Conservation (phyloP, 192 early-diverging fungal genomes). For the Entomortierella lignicola region DNA sequence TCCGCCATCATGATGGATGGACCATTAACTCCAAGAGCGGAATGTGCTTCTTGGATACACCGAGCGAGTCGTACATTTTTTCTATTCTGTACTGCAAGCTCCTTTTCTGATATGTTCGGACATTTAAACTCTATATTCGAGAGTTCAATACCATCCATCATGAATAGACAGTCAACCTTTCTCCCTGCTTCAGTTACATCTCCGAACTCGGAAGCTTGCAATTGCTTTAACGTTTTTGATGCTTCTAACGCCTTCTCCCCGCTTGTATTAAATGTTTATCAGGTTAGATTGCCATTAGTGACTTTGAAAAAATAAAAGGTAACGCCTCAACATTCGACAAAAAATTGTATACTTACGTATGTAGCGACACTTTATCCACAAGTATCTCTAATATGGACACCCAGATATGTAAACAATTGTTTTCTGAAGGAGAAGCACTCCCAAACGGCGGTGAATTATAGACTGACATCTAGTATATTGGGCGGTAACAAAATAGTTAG, state of each 20-base stretch:
- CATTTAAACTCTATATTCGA: slow-evolving; percentile 28
- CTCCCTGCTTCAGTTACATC: slow-evolving; percentile 5
- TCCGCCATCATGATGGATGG: background rate
- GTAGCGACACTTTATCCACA: background rate
- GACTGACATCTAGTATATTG: slow-evolving; percentile 12
- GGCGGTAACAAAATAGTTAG: too few species aligned
- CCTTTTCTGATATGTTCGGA: background rate
- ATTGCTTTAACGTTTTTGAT: slow-evolving; percentile 4
- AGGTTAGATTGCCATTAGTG: too few species aligned
- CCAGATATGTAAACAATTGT: slow-evolving; percentile 6
- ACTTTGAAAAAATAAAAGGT: too few species aligned
- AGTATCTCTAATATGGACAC: slow-evolving; percentile 1
- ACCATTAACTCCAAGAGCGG: background rate
- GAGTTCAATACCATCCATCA: slow-evolving; percentile 1
- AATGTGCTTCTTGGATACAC: slow-evolving; percentile 6
- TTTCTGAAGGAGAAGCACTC: slow-evolving; percentile 2
- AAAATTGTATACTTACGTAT: slow-evolving; percentile 13
- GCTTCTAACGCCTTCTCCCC: slow-evolving; percentile 14
- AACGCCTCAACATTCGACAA: background rate
- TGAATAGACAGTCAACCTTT: slow-evolving; percentile 17
- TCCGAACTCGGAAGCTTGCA: slow-evolving; percentile 11
- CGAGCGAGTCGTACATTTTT: slow-evolving; percentile 17
- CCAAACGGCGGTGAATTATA: background rate
- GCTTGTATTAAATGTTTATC: too few species aligned
- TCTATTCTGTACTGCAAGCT: slow-evolving; percentile 19